Evolutionary conservation across 352 stramenopile species (phyloP).

Genomic region (Chrysophaeum taylorii): DNA sequence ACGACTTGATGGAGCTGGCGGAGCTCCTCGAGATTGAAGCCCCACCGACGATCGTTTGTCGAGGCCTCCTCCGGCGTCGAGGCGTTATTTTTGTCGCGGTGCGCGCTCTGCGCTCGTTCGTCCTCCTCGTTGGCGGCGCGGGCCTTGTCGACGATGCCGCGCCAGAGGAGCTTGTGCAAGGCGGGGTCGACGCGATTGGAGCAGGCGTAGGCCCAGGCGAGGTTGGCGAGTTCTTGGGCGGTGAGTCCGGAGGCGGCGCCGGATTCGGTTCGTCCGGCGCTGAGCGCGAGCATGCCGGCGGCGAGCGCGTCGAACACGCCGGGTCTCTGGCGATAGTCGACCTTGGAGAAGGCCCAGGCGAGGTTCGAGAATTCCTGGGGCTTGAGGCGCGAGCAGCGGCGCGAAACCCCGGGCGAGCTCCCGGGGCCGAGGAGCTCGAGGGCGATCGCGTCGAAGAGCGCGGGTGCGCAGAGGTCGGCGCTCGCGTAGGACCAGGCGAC

Average conservation of each 20-base stretch:
- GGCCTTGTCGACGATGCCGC: neutral
- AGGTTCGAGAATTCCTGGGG: slow-evolving; percentile 47
- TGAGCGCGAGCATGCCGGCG: neutral
- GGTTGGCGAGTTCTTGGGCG: slow-evolving; percentile 51
- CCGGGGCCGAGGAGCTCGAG: neutral
- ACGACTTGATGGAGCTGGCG: slow-evolving; percentile 13
- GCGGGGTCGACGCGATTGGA: neutral
- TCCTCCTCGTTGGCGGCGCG: neutral
- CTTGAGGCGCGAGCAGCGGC: slow-evolving; percentile 29
- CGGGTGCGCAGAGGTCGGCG: neutral
- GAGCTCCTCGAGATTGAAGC: neutral
- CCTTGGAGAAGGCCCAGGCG: slow-evolving; percentile 41
- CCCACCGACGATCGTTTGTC: neutral
- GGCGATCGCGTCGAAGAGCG: neutral
- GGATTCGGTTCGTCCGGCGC: neutral
- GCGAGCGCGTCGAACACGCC: neutral
- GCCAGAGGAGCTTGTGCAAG: neutral
- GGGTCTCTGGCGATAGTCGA: neutral
- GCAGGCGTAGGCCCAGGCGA: slow-evolving; percentile 37
- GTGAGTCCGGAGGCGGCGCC: slow-evolving; percentile 27
- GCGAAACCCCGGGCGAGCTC: neutral
- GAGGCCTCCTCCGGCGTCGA: no score
- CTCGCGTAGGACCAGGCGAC: slow-evolving; percentile 43
- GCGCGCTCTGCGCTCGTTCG: neutral
- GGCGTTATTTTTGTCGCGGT: neutral